Evolutionary conservation across 345 rosid genomes (phyloP), one percentile per base, ranked within the genome.

Genomic region (Hibiscus trionum): DNA sequence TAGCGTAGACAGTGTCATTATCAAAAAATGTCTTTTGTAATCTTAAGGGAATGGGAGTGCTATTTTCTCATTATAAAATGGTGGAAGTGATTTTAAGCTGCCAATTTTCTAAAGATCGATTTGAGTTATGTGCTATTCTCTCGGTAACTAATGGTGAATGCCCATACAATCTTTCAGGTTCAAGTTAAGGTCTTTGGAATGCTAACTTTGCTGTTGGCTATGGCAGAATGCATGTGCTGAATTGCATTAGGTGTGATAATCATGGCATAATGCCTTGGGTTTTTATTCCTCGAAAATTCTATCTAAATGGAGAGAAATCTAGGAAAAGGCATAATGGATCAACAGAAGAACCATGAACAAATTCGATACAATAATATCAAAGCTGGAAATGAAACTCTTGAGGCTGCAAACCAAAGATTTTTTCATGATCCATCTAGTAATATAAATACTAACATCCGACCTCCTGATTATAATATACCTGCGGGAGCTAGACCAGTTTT

Each of bases 401-500:
- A 79, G 47, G 75, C 86, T 65, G 66, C 83, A 49, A 82, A 88
- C 72, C 95, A 85, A 57, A 82, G 78, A 46, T 77, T 78, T 66
- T 77, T 80, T 63, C 70, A 65, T 44, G 92, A 87, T 78, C 90
- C 87, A 14, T 80, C 88, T 0, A 73, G 83, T 77, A 87, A 82
- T 80, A 78, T 87, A 42, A 83, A 82, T 72, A 69, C 83, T 68
- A 87, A 85, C 72, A 60, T 82, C 72, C 78, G 84, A 19, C 88
- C 88, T 56, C 86, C 86, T 19, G 77, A 81, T 12, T 78, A 87
- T 61, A 77, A 26, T 64, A 77, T 77, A 78, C 66, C 69, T 17
- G 46, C 73, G 2, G 88, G 85, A 79, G 82, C 83, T 76, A 87
- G 86, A 80, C 91, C 91, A 11, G 88, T 86, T 17, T 86, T 74